Conservation (phyloP, 2,329 filamentous ascomycete genomes). For the Xylaria sp. region DNA sequence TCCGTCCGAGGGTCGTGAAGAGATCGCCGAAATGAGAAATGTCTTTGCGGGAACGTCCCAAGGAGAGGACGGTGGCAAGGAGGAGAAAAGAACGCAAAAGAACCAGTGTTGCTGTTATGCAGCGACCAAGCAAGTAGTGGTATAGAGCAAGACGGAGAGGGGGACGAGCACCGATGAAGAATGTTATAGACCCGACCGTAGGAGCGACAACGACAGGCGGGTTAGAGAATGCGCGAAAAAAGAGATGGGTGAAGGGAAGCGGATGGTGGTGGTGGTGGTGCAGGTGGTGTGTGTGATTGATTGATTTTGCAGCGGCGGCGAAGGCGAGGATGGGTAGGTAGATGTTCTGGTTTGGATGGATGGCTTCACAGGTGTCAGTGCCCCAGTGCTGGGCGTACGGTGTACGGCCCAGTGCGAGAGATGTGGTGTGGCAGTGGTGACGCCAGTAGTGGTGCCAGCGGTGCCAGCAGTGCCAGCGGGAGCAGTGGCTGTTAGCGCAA, state of each 20-base stretch:
- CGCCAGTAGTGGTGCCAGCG: constrained; percentile 17
- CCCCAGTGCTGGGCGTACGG: constrained; percentile 23
- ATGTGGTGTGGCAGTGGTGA: neutral
- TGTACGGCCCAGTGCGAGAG: constrained; percentile 25
- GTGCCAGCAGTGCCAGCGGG: neutral
- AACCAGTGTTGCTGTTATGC: constrained; percentile 27
- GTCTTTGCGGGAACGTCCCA: constrained; percentile 23
- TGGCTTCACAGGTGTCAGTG: constrained; percentile 26
- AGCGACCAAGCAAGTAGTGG: constrained; percentile 25
- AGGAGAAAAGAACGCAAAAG: constrained; percentile 31
- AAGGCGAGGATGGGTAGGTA: constrained; percentile 34
- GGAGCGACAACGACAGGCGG: constrained; percentile 13
- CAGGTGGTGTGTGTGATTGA: constrained; percentile 20
- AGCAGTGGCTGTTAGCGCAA: constrained; percentile 29
- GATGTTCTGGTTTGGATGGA: constrained; percentile 35
- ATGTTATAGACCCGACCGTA: constrained; percentile 21
- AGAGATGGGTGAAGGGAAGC: constrained; percentile 7
- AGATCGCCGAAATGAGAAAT: neutral
- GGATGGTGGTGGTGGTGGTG: constrained; percentile 14
- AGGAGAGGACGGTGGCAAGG: constrained; percentile 25
- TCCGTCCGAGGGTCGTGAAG: neutral
- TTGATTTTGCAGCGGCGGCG: constrained; percentile 39
- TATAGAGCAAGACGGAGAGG: constrained; percentile 26
- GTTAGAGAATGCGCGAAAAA: constrained; percentile 16
- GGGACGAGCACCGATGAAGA: constrained; percentile 18